Conservation (phyloP, 352 stramenopile genomes). For the Globisporangium acanthophoron region DNA sequence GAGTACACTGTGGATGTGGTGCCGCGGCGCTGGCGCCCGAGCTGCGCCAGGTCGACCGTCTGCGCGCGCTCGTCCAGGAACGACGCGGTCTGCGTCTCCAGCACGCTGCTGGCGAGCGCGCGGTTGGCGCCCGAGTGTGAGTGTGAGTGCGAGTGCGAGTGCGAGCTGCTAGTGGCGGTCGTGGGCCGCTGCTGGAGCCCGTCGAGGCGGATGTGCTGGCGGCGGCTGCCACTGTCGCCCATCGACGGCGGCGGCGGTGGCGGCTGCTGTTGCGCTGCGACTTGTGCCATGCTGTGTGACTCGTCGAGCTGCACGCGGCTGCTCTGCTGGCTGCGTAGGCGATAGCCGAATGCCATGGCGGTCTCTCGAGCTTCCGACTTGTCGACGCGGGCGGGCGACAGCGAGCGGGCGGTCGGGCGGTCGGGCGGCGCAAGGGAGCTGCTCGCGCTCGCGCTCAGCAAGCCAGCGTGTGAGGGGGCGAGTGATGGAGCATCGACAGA, state of each 20-base stretch:
- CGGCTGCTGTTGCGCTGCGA: not conserved
- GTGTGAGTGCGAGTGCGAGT: no score
- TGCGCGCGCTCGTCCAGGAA: conserved; percentile 4
- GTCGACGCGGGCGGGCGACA: not conserved
- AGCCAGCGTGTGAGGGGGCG: no score
- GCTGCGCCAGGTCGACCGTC: not conserved
- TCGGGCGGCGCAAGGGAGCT: not conserved
- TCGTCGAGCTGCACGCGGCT: conserved; percentile 4
- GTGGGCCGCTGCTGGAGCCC: not conserved
- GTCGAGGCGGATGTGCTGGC: conserved; percentile 9
- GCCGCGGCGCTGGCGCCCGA: conserved; percentile 1
- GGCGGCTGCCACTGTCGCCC: conserved; percentile 2
- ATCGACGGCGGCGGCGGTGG: not conserved
- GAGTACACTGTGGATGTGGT: conserved; percentile 10
- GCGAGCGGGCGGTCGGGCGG: not conserved
- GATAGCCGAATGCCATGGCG: conserved; percentile 14
- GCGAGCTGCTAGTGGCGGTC: not conserved
- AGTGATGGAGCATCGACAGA: no score
- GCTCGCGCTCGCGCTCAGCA: no score
- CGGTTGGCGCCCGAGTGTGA: not conserved
- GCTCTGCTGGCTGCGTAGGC: conserved; percentile 9
- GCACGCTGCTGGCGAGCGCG: conserved; percentile 1
- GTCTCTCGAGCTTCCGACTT: not conserved
- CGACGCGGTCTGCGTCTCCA: conserved; percentile 1
- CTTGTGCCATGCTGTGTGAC: not conserved